phyloP scores from a whole-genome alignment of 495 filamentous ascomycete species.

The Daldinia bambusicola region DNA sequence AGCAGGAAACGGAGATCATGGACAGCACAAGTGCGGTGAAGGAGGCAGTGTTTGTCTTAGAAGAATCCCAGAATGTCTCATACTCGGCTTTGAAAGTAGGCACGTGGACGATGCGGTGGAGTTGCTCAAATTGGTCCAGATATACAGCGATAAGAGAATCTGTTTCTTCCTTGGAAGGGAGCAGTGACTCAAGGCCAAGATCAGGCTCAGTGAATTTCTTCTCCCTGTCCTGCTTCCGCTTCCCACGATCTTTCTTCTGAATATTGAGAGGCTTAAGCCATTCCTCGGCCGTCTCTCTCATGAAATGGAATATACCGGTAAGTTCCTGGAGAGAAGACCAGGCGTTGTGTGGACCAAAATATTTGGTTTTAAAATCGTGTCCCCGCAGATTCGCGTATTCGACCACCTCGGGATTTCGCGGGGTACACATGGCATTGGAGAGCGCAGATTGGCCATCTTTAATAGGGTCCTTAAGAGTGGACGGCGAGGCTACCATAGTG shows the following conservation, averaged over 20 bases:
- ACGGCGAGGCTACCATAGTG: slow-evolving; percentile 48
- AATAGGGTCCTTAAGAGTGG: slow-evolving; percentile 45
- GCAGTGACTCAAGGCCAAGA: slow-evolving; percentile 44
- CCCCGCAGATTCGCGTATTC: slow-evolving; percentile 44
- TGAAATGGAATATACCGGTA: slow-evolving; percentile 53
- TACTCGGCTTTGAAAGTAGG: slow-evolving; percentile 62
- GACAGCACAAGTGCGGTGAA: slow-evolving; percentile 57
- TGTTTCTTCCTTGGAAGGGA: slow-evolving; percentile 61
- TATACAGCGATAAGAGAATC: slow-evolving; percentile 60
- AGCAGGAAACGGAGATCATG: slow-evolving; percentile 55
- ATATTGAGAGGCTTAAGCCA: slow-evolving; percentile 51
- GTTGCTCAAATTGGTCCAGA: slow-evolving; percentile 57
- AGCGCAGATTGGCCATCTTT: slow-evolving; percentile 38
- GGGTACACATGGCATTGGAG: slow-evolving; percentile 40
- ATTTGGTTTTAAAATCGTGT: slow-evolving; percentile 60
- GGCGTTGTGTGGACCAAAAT: slow-evolving; percentile 61
- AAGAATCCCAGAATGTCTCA: slow-evolving; percentile 53
- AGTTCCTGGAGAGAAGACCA: slow-evolving; percentile 53
- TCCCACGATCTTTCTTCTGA: slow-evolving; percentile 47
- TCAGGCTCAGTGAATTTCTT: slow-evolving; percentile 44
- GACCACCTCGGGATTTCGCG: slow-evolving; percentile 32
- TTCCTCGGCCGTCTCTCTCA: slow-evolving; percentile 50
- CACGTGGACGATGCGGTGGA: slow-evolving; percentile 67
- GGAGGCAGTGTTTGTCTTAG: slow-evolving; percentile 52
- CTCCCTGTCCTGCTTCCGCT: slow-evolving; percentile 51